These are phyloP conservation scores for Fusarium graminum DNA, from an alignment of 2,329 filamentous ascomycete species.

Conservation along the genomic window DNA sequence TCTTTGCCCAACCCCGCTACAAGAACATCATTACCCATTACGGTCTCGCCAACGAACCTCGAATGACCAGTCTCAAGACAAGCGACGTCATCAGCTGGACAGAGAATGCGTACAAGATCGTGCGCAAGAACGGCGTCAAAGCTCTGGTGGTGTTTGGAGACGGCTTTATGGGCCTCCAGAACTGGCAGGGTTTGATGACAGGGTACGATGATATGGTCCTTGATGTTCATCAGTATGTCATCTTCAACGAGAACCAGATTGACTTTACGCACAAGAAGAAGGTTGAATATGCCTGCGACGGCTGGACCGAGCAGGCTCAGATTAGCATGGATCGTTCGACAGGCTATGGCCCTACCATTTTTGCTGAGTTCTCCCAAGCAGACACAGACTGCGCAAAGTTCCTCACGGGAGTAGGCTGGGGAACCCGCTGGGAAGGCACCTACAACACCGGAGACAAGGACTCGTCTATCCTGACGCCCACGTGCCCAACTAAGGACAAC, in stretches of 20 bases:
- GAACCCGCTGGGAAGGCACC: conserved; percentile 93
- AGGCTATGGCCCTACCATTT: conserved; percentile 92
- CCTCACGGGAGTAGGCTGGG: conserved; percentile 90
- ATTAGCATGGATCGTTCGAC: conserved; percentile 78
- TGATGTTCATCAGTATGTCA: conserved; percentile 99
- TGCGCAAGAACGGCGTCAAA: conserved; percentile 81
- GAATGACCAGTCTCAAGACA: conserved; percentile 80
- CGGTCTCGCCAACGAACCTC: conserved; percentile 93
- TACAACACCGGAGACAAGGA: conserved; percentile 75
- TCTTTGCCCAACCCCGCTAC: conserved; percentile 95
- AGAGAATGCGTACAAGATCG: conserved; percentile 74
- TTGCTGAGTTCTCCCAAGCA: conserved; percentile 97
- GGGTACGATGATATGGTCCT: conserved; percentile 80
- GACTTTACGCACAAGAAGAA: conserved; percentile 84
- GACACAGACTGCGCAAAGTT: conserved; percentile 92
- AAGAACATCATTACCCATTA: conserved; percentile 93
- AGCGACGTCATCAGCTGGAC: conserved; percentile 84
- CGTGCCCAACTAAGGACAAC: conserved; percentile 76
- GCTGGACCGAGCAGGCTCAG: conserved; percentile 84
- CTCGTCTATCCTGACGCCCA: conserved; percentile 74
- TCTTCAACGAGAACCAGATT: conserved; percentile 94
- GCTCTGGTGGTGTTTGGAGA: conserved; percentile 88
- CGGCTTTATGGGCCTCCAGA: conserved; percentile 90
- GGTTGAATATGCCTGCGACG: conserved; percentile 86
- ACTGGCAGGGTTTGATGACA: conserved; percentile 89